Conservation (phyloP, 176 grass and related monocot genomes). For the Oryza punctata region DNA sequence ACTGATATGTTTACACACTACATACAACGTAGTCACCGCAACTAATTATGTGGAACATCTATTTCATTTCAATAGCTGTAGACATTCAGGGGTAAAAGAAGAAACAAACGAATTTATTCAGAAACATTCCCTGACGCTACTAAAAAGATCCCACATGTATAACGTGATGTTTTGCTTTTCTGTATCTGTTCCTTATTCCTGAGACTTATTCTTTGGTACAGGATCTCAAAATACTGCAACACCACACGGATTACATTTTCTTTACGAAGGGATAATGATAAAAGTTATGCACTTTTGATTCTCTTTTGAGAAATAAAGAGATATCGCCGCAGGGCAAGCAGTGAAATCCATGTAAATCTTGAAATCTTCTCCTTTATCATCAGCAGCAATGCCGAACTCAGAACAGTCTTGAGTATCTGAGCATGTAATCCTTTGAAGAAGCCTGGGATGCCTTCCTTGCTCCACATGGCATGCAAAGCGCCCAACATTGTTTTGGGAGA, state of each 20-base stretch:
- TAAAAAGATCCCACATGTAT: slow-evolving; percentile 17
- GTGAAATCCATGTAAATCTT: slow-evolving; percentile 78
- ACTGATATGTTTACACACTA: slow-evolving; percentile 26
- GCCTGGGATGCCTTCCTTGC: slow-evolving; percentile 82
- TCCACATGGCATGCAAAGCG: slow-evolving; percentile 82
- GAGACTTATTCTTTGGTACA: slow-evolving; percentile 35
- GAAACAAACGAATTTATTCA: slow-evolving; percentile 38
- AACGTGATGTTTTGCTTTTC: background rate
- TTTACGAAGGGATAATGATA: background rate
- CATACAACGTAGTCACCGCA: background rate
- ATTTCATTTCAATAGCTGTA: slow-evolving; percentile 21
- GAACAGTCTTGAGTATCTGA: slow-evolving; percentile 94
- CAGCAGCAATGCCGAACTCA: slow-evolving; percentile 92
- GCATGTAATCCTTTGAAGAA: slow-evolving; percentile 94
- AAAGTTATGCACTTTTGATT: slow-evolving; percentile 55
- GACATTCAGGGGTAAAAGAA: slow-evolving; percentile 9
- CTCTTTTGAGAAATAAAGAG: slow-evolving; percentile 70
- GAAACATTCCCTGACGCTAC: slow-evolving; percentile 24
- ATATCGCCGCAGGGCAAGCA: slow-evolving; percentile 72
- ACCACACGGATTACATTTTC: background rate
- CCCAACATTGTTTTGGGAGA: slow-evolving; percentile 73
- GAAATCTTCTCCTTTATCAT: slow-evolving; percentile 99
- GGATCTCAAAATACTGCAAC: background rate
- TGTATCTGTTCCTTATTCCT: background rate
- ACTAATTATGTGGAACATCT: background rate